Conservation (phyloP, 129 eudicot genomes). For the Silybum marianum region DNA sequence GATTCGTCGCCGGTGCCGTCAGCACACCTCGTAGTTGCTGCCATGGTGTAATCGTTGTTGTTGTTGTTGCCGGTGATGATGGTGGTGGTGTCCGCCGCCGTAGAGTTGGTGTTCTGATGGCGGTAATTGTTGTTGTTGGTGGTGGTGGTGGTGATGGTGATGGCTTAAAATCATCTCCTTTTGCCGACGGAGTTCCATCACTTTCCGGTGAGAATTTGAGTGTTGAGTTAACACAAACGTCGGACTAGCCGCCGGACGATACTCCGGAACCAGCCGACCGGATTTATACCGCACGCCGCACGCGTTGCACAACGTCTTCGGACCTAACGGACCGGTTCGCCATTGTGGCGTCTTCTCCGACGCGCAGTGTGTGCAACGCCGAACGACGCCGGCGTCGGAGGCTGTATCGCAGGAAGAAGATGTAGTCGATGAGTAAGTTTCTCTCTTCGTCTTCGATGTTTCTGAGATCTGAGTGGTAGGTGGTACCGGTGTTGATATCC, state of each 20-base stretch:
- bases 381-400: constrained; percentile 5
- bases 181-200: constrained; percentile 73
- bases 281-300: constrained; percentile 72
- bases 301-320: constrained; percentile 72
- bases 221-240: constrained; percentile 73
- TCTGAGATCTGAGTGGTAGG: neutral
- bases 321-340: constrained; percentile 66
- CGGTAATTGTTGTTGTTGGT: constrained; percentile 26
- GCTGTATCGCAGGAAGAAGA: constrained; percentile 24
- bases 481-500: constrained; percentile 32
- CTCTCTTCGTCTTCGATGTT: constrained; percentile 11
- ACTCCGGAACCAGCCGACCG: constrained; percentile 69
- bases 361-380: constrained; percentile 71
- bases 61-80: neutral
- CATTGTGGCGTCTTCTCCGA: constrained; percentile 79
- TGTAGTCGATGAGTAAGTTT: constrained; percentile 20
- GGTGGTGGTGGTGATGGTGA: constrained; percentile 18
- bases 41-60: constrained; percentile 15
- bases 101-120: constrained; percentile 19
- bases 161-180: constrained; percentile 44
- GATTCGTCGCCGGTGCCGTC: constrained; percentile 17
- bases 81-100: constrained; percentile 9
- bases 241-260: constrained; percentile 77
- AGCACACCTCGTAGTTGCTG: constrained; percentile 49
- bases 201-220: constrained; percentile 73